Base-by-base conservation (phyloP, 352 stramenopile genomes). In the Thraustochytrium striatum region DNA sequence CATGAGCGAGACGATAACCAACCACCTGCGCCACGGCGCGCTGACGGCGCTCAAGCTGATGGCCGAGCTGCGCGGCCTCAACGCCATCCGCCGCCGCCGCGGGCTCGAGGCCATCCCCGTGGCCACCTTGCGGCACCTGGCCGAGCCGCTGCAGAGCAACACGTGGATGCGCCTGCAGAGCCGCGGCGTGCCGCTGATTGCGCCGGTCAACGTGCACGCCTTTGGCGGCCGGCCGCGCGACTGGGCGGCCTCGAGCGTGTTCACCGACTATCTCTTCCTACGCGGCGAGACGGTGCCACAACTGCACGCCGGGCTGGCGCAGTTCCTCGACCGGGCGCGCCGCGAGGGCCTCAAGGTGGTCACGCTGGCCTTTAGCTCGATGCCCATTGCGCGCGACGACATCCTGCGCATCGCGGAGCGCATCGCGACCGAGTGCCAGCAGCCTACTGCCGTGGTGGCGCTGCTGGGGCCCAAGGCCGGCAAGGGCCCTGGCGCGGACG, bases 211-310 rank as follows among this genome's bases (percentile, higher is more conserved):
- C 28, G 5, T 28, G 21, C 21, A 58, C 7, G 39, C 55, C 16
- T 80, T 80, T 36, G 70, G 70, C n/a, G 55, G 55, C 33, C 41
- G 30, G 32, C 70, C 70, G 32, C 7, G 5, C 9, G 59, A 80
- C 38, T 80, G 70, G 70, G 59, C 30, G 0, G 28, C 55, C n/a
- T 57, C n/a, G 16, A 80, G 57, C 3, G 16, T 81, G 13, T 32
- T 80, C 25, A 80, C 70, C 32, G 57, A 80, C 30, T 80, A 75
- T 25, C 79, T 80, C 11, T 80, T 80, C 30, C 43, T 80, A 19
- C 70, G 70, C 1, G 70, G 70, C 16, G 41, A 75, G 1, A 80
- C 55, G 13, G 70, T 80, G 13, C 70, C 70, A 11, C 55, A 52
- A 1, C 55, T 80, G 8, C 32, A 70, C n/a, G 19, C 38, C 32